A percentile compares a stretch with the other conserved stretches of the same genome.
Conservation (phyloP, 176 grass and related monocot genomes). For the Lolium multiflorum region DNA sequence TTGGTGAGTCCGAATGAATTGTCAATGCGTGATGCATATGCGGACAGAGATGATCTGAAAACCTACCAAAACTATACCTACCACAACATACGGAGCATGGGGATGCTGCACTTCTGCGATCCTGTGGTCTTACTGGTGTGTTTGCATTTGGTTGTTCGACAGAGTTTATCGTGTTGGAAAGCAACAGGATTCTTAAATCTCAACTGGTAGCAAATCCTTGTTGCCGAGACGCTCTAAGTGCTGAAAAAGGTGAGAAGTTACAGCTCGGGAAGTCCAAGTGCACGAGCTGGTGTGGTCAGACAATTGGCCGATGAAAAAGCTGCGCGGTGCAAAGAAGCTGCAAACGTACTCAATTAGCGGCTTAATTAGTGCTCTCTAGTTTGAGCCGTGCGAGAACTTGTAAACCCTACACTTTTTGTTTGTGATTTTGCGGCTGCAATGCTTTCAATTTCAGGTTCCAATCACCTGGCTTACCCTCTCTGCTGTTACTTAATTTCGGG, state of each 20-base stretch:
- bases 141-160: background rate
- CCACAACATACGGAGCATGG: background rate
- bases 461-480: conserved; percentile 11
- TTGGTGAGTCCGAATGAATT: too few relatives aligned
- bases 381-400: too few relatives aligned
- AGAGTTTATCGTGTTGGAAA: background rate
- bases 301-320: conserved; percentile 6
- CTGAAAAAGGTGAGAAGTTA: background rate
- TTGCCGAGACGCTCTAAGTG: background rate
- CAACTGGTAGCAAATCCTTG: too few relatives aligned
- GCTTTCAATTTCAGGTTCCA: background rate
- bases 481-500: conserved; percentile 21
- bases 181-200: too few relatives aligned
- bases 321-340: conserved; percentile 14
- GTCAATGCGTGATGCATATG: conserved; percentile 12
- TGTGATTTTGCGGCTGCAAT: conserved; percentile 23
- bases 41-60: conserved; percentile 2
- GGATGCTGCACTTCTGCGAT: background rate
- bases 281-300: conserved; percentile 33
- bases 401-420: background rate
- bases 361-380: background rate
- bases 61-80: background rate
- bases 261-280: background rate
- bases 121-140: background rate
- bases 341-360: background rate